Conservation (phyloP, 169 alveolate species). For the Besnoitia besnoiti region DNA sequence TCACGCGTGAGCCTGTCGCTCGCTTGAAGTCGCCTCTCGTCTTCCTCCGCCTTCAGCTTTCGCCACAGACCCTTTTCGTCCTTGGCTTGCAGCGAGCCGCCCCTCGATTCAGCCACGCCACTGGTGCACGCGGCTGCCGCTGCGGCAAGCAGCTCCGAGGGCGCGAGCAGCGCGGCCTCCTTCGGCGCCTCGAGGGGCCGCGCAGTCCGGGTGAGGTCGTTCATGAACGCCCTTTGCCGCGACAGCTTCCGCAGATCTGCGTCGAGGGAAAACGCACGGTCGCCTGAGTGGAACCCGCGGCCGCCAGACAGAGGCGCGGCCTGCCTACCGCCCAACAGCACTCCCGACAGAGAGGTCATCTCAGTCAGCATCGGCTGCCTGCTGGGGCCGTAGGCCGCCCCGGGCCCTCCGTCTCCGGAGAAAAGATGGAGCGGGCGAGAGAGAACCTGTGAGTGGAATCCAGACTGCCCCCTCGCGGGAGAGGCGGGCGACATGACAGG, state of each 20-base stretch:
- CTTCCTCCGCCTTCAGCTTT: background rate
- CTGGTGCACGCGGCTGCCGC: background rate
- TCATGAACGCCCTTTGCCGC: background rate
- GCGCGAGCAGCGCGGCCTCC: conserved; percentile 7
- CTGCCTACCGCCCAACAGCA: background rate
- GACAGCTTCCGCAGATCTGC: background rate
- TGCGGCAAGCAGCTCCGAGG: conserved; percentile 31
- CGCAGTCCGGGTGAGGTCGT: background rate
- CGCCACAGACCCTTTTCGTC: background rate
- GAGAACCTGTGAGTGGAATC: background rate
- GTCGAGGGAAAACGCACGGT: background rate
- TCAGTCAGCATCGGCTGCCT: background rate
- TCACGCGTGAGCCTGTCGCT: background rate
- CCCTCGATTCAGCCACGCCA: background rate
- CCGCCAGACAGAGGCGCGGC: too few relatives aligned
- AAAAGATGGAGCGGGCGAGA: background rate
- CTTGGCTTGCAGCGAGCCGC: background rate
- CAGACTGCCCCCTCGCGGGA: background rate
- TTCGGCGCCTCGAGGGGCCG: background rate
- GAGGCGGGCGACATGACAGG: background rate
- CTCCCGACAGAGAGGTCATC: background rate
- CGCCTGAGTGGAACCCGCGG: background rate
- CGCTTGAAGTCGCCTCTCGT: background rate
- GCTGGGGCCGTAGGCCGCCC: background rate
- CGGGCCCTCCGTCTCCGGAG: background rate